Base-by-base conservation (phyloP, 2,329 filamentous ascomycete genomes). In the Aspergillus sclerotialis region DNA sequence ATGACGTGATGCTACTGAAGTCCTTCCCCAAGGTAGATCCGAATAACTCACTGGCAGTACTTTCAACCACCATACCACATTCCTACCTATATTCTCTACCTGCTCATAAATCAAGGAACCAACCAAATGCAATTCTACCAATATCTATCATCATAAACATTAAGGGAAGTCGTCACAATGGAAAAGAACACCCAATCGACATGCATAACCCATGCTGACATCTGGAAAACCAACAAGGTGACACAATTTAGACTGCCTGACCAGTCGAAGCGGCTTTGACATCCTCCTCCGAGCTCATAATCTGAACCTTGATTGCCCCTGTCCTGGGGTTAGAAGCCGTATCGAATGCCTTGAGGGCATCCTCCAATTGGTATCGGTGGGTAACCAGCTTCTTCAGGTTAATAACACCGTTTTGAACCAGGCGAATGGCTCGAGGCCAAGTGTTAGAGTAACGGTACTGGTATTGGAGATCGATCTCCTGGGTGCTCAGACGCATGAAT, bases 371-470 rank as follows among this genome's bases (percentile, higher is more conserved):
- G 66, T 83, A 95, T 12, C 86, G 75, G 69, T 96, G 90, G 26
- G 90, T 95, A 23, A 95, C 87, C 41, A 96, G 67, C 64, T 77
- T 83, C 51, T 75, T 75, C 56, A 95, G 67, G 57, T 93, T 79
- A 50, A 96, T 76, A 4, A 95, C 76, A 2, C 86, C 86, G 56
- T 81, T 87, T 69, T 87, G 78, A 24, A 96, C 75, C 45, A 96
- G 69, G 30, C 89, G 77, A 48, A 96, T 95, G 28, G 92, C 90
- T 43, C 86, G 78, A 21, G 90, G 92, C 90, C 90, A 96, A 14
- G 87, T 94, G 69, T 96, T 95, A 68, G 76, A 77, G 70, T 96
- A 96, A 42, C 92, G 78, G 70, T 96, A 96, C 69, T 96, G 90
- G 64, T 95, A 92, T 67, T 94, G 86, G 40, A 96, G 71, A 64